Evolutionary conservation across 2,329 filamentous ascomycete species (phyloP).

Genomic region (Hymenoscyphus scutula): DNA sequence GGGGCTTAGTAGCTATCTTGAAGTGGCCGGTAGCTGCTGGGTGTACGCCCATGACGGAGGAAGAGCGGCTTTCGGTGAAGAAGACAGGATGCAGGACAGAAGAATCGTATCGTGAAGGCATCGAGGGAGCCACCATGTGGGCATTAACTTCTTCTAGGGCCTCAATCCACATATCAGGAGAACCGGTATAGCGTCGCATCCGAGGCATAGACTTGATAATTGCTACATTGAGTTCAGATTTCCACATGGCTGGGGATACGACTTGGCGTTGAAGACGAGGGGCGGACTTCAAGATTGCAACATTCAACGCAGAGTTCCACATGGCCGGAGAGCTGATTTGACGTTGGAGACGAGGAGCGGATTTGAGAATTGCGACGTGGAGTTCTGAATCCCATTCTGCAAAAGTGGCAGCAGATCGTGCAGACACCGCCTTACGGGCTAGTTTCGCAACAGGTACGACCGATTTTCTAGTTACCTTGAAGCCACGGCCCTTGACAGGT

Average conservation of each 20-base stretch:
- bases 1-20: background rate
- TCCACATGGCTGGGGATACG: constrained; percentile 21
- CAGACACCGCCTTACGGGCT: background rate
- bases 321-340: constrained; percentile 5
- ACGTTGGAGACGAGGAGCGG: constrained; percentile 12
- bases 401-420: constrained; percentile 11
- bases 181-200: constrained; percentile 20
- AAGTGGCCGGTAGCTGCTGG: constrained; percentile 25
- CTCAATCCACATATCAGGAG: constrained; percentile 21
- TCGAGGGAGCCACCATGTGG: constrained; percentile 1
- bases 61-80: constrained; percentile 22
- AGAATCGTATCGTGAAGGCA: constrained; percentile 15
- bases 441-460: constrained; percentile 14
- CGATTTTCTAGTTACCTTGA: constrained; percentile 3
- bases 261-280: constrained; percentile 18
- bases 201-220: constrained; percentile 14
- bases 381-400: constrained; percentile 31
- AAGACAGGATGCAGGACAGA: constrained; percentile 28
- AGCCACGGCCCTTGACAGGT: constrained; percentile 17
- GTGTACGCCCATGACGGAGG: constrained; percentile 20
- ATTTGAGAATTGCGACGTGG: constrained; percentile 24
- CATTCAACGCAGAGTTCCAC: constrained; percentile 26
- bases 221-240: constrained; percentile 23
- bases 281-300: constrained; percentile 16
- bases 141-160: constrained; percentile 25